Conservation (phyloP, 352 stramenopile genomes). For the Phytophthora capsici region DNA sequence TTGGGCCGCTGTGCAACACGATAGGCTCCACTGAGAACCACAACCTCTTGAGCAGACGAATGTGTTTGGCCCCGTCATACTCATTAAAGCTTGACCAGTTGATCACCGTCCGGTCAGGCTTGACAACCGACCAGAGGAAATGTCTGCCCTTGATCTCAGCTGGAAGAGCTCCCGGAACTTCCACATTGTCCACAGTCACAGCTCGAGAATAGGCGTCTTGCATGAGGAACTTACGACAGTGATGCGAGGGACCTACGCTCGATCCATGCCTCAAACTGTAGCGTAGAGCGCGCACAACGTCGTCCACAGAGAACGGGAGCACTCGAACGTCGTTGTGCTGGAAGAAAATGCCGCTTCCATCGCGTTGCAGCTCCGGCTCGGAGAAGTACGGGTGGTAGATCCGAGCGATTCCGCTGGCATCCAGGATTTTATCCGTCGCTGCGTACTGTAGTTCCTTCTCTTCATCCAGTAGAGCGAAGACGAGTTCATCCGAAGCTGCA, state of each 20-base stretch:
- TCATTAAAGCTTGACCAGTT: constrained; percentile 37
- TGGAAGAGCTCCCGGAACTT: constrained; percentile 15
- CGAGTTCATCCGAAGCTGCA: constrained; percentile 29
- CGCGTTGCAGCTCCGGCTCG: constrained; percentile 14
- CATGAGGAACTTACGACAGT: constrained; percentile 27
- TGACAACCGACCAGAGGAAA: constrained; percentile 27
- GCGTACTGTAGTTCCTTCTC: constrained; percentile 35
- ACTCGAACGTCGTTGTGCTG: constrained; percentile 34
- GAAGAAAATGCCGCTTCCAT: constrained; percentile 14
- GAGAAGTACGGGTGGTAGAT: constrained; percentile 32
- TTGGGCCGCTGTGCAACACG: background rate
- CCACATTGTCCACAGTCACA: constrained; percentile 33
- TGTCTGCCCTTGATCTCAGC: constrained; percentile 23
- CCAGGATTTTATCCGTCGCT: constrained; percentile 28
- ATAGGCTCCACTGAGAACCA: constrained; percentile 35
- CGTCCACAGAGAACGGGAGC: constrained; percentile 23
- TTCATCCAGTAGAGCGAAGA: constrained; percentile 40
- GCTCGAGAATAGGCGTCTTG: constrained; percentile 22
- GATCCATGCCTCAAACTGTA: constrained; percentile 28
- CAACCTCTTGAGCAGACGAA: constrained; percentile 28
- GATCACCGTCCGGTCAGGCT: constrained; percentile 24
- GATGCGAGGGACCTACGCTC: constrained; percentile 17
- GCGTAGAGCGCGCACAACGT: constrained; percentile 16
- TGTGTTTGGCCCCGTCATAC: constrained; percentile 27
- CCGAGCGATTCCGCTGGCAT: constrained; percentile 24